Base-by-base conservation (phyloP, 495 filamentous ascomycete species). In the Acidomyces sp. region DNA sequence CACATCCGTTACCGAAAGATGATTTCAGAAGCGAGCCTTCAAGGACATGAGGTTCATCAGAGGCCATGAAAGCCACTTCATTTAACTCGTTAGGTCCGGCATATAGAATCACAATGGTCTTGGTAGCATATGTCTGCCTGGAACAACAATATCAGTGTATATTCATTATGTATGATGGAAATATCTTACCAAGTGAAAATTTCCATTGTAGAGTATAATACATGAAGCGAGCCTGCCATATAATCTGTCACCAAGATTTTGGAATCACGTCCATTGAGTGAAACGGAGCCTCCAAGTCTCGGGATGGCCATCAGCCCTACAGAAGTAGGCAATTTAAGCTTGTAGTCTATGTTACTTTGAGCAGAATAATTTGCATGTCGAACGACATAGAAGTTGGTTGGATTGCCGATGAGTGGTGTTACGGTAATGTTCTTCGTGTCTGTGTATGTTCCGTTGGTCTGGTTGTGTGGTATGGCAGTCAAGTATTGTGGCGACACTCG, bases 181-280 rank as follows among this genome's bases (percentile, higher is more conserved):
- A n/a, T n/a, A n/a, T n/a, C n/a, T n/a, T 50, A 51, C 74, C 74
- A 78, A 1, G 78, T 83, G 39, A 83, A 82, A 20, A 85, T 67
- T 41, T 90, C 82, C 0, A 75, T 78, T 3, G 81, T 79, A 0
- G 78, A 85, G 60, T 86, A 87, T 3, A 85, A 58, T 13, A 88
- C 55, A 6, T 65, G 75, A 0, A 63, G 63, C n/a, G 69, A 41
- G 0, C 69, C 68, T 35, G 87, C 61, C 35, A 74, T 60, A 48
- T 85, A 87, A 53, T 90, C 79, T 7, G 75, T 77, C 13, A 86
- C 74, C 50, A 81, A 72, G 38, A 79, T 65, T 55, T 85, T 85
- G 0, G 78, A 80, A 53, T 90, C 83, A 35, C 81, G 70, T 0
- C 80, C 80, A 48, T 71, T 70, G 2, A 88, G 63, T 1, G 69